Evolutionary conservation across 2,329 filamentous ascomycete genomes (phyloP), one percentile per base, ranked within the genome.

Genomic region (Claviceps paspali): DNA sequence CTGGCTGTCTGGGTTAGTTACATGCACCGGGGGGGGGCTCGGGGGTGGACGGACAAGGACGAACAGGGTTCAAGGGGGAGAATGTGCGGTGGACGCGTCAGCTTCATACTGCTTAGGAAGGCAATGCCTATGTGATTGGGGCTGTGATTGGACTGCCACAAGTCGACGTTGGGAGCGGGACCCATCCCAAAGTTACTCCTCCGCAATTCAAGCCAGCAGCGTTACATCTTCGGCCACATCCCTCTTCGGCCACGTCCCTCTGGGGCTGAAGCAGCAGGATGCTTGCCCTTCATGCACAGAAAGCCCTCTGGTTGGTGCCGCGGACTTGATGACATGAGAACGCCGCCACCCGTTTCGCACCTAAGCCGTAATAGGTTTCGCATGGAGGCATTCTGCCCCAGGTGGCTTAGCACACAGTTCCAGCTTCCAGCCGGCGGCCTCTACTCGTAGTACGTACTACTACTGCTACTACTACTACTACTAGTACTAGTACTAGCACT

Each of bases 51-150:
- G n/a, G n/a, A n/a, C n/a, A n/a, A n/a, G n/a, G n/a, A n/a, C n/a
- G n/a, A n/a, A 24, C 15, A 22, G 39, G 33, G 39, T 22, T 31
- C 41, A 30, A 26, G 29, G 35, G 31, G 40, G 40, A 46, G 36
- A 30, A 8, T n/a, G 30, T 22, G 30, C 46, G 42, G 44, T 50
- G 49, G 49, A 50, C 50, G 50, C 50, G 50, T 52, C 44, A 52
- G 50, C 50, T 51, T 41, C 39, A 40, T 32, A 19, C 32, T 30
- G 29, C 30, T 32, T 5, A 10, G 26, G 15, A 35, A 40, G 40
- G 30, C 30, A 29, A 37, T 37, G 33, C 30, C 34, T 6, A 14
- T n/a, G n/a, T n/a, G n/a, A 34, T 6, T 17, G 27, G 18, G 6
- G 28, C 15, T 12, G 9, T 33, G 28, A 36, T 39, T 41, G 32